phyloP scores from a whole-genome alignment of 495 filamentous ascomycete genomes.

The Oidiodendron maius region DNA sequence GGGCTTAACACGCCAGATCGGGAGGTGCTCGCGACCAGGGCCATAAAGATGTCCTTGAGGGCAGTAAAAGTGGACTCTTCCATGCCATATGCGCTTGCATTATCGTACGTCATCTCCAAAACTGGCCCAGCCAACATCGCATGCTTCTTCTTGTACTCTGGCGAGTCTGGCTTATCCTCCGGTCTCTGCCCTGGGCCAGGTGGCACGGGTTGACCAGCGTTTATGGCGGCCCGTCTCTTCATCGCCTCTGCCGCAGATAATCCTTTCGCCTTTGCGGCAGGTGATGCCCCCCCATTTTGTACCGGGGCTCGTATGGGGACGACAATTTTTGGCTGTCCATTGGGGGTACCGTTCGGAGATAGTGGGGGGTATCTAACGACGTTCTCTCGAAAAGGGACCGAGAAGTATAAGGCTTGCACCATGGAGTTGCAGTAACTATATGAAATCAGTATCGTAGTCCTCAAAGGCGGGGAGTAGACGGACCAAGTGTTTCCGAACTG shows the following conservation, averaged over 20 bases:
- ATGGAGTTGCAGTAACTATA: slow-evolving; percentile 95
- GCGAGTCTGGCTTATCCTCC: slow-evolving; percentile 76
- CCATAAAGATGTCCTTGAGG: slow-evolving; percentile 93
- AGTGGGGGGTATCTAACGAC: slow-evolving; percentile 85
- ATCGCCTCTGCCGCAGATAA: slow-evolving; percentile 31
- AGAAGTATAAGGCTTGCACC: slow-evolving; percentile 93
- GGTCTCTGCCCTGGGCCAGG: slow-evolving; percentile 33
- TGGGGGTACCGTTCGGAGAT: slow-evolving; percentile 37
- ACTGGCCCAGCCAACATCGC: slow-evolving; percentile 83
- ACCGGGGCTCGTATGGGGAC: slow-evolving; percentile 29
- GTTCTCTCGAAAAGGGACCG: slow-evolving; percentile 88
- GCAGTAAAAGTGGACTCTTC: slow-evolving; percentile 89
- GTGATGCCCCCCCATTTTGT: slow-evolving; percentile 37
- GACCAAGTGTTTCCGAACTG: slow-evolving; percentile 98
- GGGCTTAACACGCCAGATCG: slow-evolving; percentile 90
- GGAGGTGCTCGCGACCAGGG: slow-evolving; percentile 73
- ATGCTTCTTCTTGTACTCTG: slow-evolving; percentile 95
- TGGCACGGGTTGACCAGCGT: slow-evolving; percentile 30
- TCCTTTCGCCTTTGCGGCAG: slow-evolving; percentile 38
- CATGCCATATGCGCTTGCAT: slow-evolving; percentile 80
- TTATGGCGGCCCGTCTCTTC: slow-evolving; percentile 39
- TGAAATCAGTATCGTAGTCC: slow-evolving; percentile 12
- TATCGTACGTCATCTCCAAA: slow-evolving; percentile 74
- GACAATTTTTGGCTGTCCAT: slow-evolving; percentile 36
- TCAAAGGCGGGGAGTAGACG: slow-evolving; percentile 19